Conservation (phyloP, 345 rosid genomes). For the Gossypium longicalyx region DNA sequence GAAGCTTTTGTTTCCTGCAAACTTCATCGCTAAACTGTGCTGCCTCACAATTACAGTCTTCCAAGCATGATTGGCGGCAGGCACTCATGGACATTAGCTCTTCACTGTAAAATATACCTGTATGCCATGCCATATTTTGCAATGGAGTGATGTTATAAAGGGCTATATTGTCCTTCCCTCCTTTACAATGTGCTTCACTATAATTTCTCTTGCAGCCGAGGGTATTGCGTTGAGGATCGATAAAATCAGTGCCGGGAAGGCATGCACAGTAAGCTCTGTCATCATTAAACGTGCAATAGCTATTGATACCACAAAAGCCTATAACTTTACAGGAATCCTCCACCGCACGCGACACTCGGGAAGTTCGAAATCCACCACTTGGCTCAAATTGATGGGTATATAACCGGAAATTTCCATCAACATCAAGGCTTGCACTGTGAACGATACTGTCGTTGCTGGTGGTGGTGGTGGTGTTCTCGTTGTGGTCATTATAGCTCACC, state of each 20-base stretch:
- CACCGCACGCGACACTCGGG: not conserved
- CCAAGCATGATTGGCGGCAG: constrained; percentile 5
- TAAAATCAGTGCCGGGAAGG: not conserved
- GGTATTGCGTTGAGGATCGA: not conserved
- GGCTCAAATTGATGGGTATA: not conserved
- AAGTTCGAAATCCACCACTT: not conserved
- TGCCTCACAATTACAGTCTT: constrained; percentile 12
- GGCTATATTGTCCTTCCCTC: not conserved
- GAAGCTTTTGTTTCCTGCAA: constrained; percentile 12
- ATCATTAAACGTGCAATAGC: constrained; percentile 10
- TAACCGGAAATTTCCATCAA: constrained; percentile 9
- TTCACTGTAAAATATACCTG: not conserved
- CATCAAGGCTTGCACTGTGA: constrained; percentile 9
- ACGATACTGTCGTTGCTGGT: not conserved
- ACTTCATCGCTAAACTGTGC: not conserved
- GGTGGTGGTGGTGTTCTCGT: not conserved
- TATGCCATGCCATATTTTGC: not conserved
- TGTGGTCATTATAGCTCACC: not conserved
- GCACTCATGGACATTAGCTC: not conserved
- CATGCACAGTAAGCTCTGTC: not conserved
- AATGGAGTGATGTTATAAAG: not conserved
- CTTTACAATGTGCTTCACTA: constrained; percentile 2
- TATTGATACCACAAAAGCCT: constrained; percentile 12
- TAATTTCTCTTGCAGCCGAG: constrained; percentile 16
- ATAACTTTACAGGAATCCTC: not conserved